Conservation (phyloP, 2,329 filamentous ascomycete genomes). For the Cladophialophora immunda region DNA sequence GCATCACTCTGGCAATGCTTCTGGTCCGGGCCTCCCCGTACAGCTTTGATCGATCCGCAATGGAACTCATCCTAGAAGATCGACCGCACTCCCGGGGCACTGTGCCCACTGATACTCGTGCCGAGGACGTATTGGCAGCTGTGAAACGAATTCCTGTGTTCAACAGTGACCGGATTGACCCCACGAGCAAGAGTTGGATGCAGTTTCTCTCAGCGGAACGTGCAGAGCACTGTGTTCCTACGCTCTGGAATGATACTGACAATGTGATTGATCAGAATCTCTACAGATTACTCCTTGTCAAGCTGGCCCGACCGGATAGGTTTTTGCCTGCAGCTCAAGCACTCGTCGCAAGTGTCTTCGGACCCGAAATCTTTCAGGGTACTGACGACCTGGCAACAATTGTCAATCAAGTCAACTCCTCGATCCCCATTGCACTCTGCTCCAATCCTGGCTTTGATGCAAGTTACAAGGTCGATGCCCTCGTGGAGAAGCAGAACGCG, state of each 20-base stretch:
- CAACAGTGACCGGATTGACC: slow-evolving; percentile 72
- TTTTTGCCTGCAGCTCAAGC: slow-evolving; percentile 92
- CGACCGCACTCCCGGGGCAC: slow-evolving; percentile 70
- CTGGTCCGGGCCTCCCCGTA: slow-evolving; percentile 96
- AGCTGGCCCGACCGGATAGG: slow-evolving; percentile 92
- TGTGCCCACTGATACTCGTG: slow-evolving; percentile 77
- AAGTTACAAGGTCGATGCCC: slow-evolving; percentile 96
- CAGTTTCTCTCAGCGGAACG: slow-evolving; percentile 85
- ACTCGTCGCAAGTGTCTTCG: slow-evolving; percentile 89
- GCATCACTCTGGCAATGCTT: slow-evolving; percentile 92
- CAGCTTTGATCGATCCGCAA: slow-evolving; percentile 88
- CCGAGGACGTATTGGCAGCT: slow-evolving; percentile 72
- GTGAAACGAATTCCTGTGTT: slow-evolving; percentile 76
- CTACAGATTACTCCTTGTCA: slow-evolving; percentile 85
- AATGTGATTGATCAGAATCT: slow-evolving; percentile 78
- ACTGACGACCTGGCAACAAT: slow-evolving; percentile 86
- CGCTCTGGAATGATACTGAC: slow-evolving; percentile 72
- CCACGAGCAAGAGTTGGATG: slow-evolving; percentile 74
- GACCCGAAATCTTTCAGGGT: slow-evolving; percentile 80
- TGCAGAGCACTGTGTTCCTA: slow-evolving; percentile 83
- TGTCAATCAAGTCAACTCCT: slow-evolving; percentile 82
- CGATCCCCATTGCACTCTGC: slow-evolving; percentile 86
- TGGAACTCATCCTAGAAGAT: slow-evolving; percentile 86
- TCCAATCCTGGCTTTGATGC: slow-evolving; percentile 98
- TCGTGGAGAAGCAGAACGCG: slow-evolving; percentile 83